Base-by-base conservation (phyloP, 129 eudicot genomes). In the Chrysanthemum makinoi region DNA sequence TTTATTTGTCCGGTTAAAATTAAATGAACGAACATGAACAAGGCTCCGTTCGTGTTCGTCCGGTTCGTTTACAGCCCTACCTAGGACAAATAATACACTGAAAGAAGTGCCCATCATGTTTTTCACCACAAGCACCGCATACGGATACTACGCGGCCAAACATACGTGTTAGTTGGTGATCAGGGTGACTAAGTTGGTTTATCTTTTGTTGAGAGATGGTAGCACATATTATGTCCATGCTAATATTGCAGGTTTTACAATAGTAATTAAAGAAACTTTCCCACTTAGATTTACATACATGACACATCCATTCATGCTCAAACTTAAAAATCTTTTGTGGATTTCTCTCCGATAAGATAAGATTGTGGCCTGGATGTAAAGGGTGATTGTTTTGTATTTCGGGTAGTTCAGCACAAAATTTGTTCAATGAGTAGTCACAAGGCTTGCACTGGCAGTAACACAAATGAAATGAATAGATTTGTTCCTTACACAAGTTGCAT, bases 361-460 rank as follows among this genome's bases (percentile, higher is more conserved):
- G n/a, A n/a, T n/a, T n/a, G n/a, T n/a, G 73, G 28, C 2, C 6
- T 7, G 73, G 73, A 68, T 68, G 73, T 26, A 8, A 51, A n/a
- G 56, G 48, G 49, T 68, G 73, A 22, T 68, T 51, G 51, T 51
- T 60, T 68, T 19, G 24, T 8, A 4, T 26, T 8, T 6, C 10
- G 14, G 48, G 62, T n/a, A 68, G 3, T 28, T 68, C 73, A 6
- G 19, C 72, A 49, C 72, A 68, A 6, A 50, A 50, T 15, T 49
- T 68, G 14, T 65, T 53, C 33, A 44, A 43, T 39, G 53, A 65
- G 54, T 65, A 65, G 54, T 18, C 9, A 65, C 69, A 65, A 65
- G 51, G 4, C 68, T 65, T 43, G 13, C 24, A 22, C 53, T 46
- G 9, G 69, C 39, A 65, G 30, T 65, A 65, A 44, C 16, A 65